Evolutionary conservation across 345 rosid genomes (phyloP).

Genomic region (Eucalyptus erythrocorys): DNA sequence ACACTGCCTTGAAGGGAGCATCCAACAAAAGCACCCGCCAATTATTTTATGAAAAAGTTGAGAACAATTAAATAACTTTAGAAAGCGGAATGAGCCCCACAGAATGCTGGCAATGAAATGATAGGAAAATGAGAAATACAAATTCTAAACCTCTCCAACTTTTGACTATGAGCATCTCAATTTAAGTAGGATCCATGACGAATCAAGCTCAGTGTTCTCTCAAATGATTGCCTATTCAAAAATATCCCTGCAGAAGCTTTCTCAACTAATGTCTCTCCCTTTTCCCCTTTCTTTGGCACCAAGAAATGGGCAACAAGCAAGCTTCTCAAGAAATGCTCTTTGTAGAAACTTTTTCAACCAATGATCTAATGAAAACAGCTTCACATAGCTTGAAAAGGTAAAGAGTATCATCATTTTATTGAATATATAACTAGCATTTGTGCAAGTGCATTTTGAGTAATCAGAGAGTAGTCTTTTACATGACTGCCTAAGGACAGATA

Average conservation of each 20-base stretch:
- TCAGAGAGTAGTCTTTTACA: not conserved
- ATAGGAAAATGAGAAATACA: not conserved
- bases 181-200: not conserved
- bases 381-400: not conserved
- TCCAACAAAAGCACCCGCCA: constrained; percentile 84
- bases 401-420: not conserved
- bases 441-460: not conserved
- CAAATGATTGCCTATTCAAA: not conserved
- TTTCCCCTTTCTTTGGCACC: not conserved
- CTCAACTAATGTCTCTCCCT: not conserved
- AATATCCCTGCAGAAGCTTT: not conserved
- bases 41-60: not conserved
- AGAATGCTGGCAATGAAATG: not conserved
- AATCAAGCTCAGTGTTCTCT: not conserved
- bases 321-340: not conserved
- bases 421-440: not conserved
- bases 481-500: not conserved
- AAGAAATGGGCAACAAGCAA: not conserved
- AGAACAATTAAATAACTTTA: not conserved
- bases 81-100: not conserved
- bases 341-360: not conserved
- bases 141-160: not conserved
- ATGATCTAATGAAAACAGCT: not conserved
- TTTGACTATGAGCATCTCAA: not conserved
- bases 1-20: constrained; percentile 88